A percentile compares a stretch with the other conserved stretches of the same genome.
phyloP scores from a whole-genome alignment of 202 grass and related monocot genomes.

The Bolboschoenoplectus hybrid region DNA sequence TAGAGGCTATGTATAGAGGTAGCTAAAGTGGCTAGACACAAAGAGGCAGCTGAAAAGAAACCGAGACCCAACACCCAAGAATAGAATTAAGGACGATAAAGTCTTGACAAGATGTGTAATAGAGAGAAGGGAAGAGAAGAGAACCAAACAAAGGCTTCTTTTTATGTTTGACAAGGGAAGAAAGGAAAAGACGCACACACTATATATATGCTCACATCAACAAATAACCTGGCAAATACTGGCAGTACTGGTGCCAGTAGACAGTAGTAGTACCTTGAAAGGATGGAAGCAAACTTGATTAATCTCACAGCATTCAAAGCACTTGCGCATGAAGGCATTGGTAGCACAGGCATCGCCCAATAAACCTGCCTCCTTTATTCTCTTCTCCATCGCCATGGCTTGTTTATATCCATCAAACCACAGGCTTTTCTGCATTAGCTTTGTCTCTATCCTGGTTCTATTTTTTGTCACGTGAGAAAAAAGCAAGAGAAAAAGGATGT shows the following conservation, averaged over 20 bases:
- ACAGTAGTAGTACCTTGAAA: slow-evolving; percentile 65
- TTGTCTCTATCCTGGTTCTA: slow-evolving; percentile 62
- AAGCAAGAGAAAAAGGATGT: background rate
- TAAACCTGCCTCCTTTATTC: slow-evolving; percentile 65
- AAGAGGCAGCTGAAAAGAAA: slow-evolving; percentile 17
- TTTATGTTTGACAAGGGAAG: slow-evolving; percentile 27
- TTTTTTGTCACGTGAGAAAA: slow-evolving; percentile 22
- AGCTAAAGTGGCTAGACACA: background rate
- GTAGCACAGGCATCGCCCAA: slow-evolving; percentile 13
- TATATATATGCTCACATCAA: slow-evolving; percentile 2
- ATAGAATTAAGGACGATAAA: slow-evolving; percentile 34
- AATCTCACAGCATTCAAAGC: slow-evolving; percentile 47
- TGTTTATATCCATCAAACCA: slow-evolving; percentile 80
- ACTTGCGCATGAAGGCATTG: slow-evolving; percentile 54
- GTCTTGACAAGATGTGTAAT: slow-evolving; percentile 18
- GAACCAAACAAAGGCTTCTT: slow-evolving; percentile 19
- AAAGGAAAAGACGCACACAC: slow-evolving; percentile 15
- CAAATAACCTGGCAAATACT: background rate
- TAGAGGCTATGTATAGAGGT: background rate
- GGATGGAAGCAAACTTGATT: slow-evolving; percentile 58
- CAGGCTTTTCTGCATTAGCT: slow-evolving; percentile 51
- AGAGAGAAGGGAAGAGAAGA: background rate
- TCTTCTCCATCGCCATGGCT: slow-evolving; percentile 57
- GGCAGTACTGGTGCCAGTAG: background rate
- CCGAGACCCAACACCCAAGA: slow-evolving; percentile 10